These are phyloP conservation scores for Clarireedia sp. DNA, from an alignment of 2,329 filamentous ascomycete genomes.

Conservation along the genomic window DNA sequence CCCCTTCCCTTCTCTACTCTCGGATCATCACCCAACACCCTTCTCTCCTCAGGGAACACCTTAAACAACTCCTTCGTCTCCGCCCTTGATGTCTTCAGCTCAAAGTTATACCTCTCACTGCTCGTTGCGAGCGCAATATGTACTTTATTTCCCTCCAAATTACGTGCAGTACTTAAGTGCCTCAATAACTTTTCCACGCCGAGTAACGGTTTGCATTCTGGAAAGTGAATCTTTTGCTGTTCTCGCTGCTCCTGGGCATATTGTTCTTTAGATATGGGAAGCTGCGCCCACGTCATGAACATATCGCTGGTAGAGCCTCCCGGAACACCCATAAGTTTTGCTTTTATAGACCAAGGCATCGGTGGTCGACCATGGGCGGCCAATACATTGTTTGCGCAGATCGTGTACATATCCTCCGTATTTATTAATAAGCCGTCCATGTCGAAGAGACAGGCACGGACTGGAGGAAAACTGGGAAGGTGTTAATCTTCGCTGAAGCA, in stretches of 20 bases:
- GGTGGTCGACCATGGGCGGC: conserved; percentile 62
- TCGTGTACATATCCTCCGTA: conserved; percentile 86
- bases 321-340: conserved; percentile 50
- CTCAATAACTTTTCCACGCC: conserved; percentile 65
- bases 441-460: conserved; percentile 92
- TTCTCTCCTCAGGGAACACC: conserved; percentile 60
- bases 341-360: conserved; percentile 93
- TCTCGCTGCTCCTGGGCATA: conserved; percentile 52
- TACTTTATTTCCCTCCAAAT: conserved; percentile 30
- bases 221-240: conserved; percentile 67
- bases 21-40: conserved; percentile 77
- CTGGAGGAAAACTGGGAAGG: conserved; percentile 58
- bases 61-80: conserved; percentile 42
- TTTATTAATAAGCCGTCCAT: conserved; percentile 97
- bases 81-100: conserved; percentile 39
- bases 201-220: conserved; percentile 64
- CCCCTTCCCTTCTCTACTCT: conserved; percentile 73
- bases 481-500: background rate
- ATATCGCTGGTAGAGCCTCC: conserved; percentile 42
- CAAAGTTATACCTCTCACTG: conserved; percentile 44
- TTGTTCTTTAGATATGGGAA: conserved; percentile 66
- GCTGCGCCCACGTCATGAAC: conserved; percentile 74
- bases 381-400: conserved; percentile 75
- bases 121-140: conserved; percentile 77
- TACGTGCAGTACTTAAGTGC: conserved; percentile 36